Conservation (phyloP, 1,139 yeast species). For the Pichia sp. region DNA sequence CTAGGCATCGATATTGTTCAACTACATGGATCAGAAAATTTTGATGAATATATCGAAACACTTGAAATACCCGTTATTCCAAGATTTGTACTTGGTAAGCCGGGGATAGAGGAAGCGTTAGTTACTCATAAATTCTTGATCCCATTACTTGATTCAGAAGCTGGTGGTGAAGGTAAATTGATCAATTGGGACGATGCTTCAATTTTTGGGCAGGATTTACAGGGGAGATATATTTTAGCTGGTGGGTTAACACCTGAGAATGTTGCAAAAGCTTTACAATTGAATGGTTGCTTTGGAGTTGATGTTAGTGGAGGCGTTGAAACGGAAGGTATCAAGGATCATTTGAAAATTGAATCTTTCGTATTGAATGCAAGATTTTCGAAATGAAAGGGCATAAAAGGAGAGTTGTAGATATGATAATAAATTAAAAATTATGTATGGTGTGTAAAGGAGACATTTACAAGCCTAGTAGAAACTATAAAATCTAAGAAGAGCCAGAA, state of each 20-base stretch:
- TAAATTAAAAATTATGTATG: not conserved
- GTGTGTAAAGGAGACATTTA: too few species aligned
- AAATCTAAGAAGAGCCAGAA: slow-evolving; percentile 63
- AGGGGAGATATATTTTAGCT: slow-evolving; percentile 62
- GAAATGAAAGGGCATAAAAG: not conserved
- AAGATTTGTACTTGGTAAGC: slow-evolving; percentile 61
- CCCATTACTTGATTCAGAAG: slow-evolving; percentile 76
- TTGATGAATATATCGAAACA: slow-evolving; percentile 39
- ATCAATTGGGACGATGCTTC: slow-evolving; percentile 62
- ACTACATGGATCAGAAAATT: slow-evolving; percentile 78
- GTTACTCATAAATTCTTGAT: slow-evolving; percentile 34
- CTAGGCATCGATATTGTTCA: slow-evolving; percentile 71
- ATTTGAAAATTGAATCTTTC: slow-evolving; percentile 50
- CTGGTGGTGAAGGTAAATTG: slow-evolving; percentile 82
- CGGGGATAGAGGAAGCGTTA: slow-evolving; percentile 27
- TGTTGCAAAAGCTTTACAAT: slow-evolving; percentile 44
- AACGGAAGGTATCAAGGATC: slow-evolving; percentile 64
- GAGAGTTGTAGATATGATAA: slow-evolving; percentile 1
- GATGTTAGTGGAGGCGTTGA: slow-evolving; percentile 98
- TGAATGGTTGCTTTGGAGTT: slow-evolving; percentile 63
- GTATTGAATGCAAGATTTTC: slow-evolving; percentile 39
- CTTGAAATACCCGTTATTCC: slow-evolving; percentile 54
- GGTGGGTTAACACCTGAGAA: slow-evolving; percentile 84
- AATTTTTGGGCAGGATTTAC: slow-evolving; percentile 30
- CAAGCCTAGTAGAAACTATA: not conserved